These are phyloP conservation scores for Plasmodium malariae DNA, from an alignment of 169 alveolate genomes.

Conservation along the genomic window DNA sequence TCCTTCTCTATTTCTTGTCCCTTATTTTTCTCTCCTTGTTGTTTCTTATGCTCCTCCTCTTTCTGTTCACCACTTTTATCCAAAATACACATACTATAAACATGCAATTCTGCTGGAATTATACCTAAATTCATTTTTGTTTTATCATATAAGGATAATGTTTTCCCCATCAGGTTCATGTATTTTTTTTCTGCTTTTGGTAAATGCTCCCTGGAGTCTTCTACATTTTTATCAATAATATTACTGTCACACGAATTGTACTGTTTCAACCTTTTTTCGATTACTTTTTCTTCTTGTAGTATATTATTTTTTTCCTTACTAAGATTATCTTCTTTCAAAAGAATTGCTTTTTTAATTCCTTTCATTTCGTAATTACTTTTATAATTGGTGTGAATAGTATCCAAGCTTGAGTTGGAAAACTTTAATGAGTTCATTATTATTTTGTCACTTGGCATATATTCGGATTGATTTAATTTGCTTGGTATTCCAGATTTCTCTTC, in stretches of 20 bases:
- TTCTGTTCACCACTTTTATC: no score
- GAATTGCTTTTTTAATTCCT: not conserved
- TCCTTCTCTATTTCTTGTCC: not conserved
- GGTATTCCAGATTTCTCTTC: not conserved
- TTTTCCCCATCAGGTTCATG: no score
- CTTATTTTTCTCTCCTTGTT: not conserved
- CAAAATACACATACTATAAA: no score
- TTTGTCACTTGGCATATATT: not conserved
- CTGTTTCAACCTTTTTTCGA: not conserved
- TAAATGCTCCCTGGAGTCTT: no score
- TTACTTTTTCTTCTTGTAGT: not conserved
- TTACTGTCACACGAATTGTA: no score
- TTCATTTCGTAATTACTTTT: not conserved
- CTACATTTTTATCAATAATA: no score
- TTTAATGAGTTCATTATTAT: not conserved
- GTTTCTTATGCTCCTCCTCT: not conserved
- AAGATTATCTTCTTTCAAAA: not conserved
- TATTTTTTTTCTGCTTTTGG: no score
- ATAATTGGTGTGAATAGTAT: constrained; percentile 1
- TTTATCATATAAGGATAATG: no score
- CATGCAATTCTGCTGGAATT: no score
- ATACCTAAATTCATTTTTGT: no score
- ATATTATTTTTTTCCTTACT: not conserved
- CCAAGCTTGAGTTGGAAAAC: not conserved
- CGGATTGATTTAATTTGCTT: not conserved